Evolutionary conservation across 2,329 filamentous ascomycete genomes (phyloP), one percentile per base, ranked within the genome.

Genomic region (Aspergillus aculeatinus): DNA sequence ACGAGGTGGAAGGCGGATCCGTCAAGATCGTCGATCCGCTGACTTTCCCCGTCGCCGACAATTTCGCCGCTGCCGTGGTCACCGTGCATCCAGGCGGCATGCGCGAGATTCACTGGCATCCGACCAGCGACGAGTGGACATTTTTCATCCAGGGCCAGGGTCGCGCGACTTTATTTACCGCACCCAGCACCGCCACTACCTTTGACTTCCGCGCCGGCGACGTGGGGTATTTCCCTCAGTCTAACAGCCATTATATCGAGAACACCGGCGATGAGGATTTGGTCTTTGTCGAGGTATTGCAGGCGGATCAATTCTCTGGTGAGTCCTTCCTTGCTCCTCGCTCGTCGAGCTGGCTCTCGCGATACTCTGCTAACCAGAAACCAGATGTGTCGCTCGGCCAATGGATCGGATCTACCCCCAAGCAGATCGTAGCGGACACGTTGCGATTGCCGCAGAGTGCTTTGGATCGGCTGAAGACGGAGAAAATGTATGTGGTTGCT

Each of bases 71-170:
- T 0, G 90, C 89, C 1, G 83, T 92, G 68, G 83, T 90, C 19
- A 83, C 84, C 42, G 89, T 93, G 62, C 80, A 89, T 64, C 89
- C 89, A 0, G 88, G 88, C 14, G 88, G 87, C 0, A 80, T 92
- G 71, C 84, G 89, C 10, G 89, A 92, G 77, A 91, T 93, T 82
- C 90, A 93, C 78, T 93, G 90, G 90, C 90, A 93, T 70, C 89
- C 89, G 0, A 87, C 85, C 49, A 89, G 89, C 12, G 90, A 92
- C 68, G 89, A 92, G 73, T 93, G 89, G 89, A 89, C 86, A 6
- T 93, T 90, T 75, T 92, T 93, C 79, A 85, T 93, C 71, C 77
- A 78, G 27, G 90, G 90, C 0, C 85, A 85, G 47, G 90, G 88
- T 0, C 84, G 90, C 33, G 84, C 92, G 14, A 92, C 89, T 14